Base-by-base conservation (phyloP, 306 rosid genomes). In the Comarum palustre region DNA sequence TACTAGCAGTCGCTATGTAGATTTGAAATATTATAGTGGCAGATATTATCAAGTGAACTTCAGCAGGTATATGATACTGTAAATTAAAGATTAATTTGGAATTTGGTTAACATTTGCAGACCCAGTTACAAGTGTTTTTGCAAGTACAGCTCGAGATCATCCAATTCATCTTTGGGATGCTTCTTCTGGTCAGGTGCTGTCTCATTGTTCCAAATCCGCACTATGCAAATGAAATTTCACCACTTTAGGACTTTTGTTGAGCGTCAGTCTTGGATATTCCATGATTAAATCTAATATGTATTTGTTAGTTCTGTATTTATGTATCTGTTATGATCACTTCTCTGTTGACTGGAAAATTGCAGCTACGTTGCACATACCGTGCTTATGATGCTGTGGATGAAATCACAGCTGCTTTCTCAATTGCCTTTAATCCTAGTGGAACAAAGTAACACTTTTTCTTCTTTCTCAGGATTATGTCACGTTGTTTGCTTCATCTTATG, bases 141-240 rank as follows among this genome's bases (percentile, higher is more conserved):
- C 97, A 1, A 94, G 86, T 48, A 86, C 98, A 6, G 83, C 96
- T 52, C 92, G 91, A 1, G 96, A 91, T 70, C 98, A 91, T 89
- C 98, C 98, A 0, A 94, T 94, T 82, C 98, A 94, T 89, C 86
- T 94, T 50, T 94, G 97, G 98, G 98, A 94, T 88, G 97, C 96
- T 73, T 68, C 87, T 16, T 84, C 96, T 8, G 98, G 96, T 73
- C 87, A 91, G 96, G 98, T 94, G 79, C 74, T 67, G 52, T 63
- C 25, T 68, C 22, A 31, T 60, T 25, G 48, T 66, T 46, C 46
- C 55, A 54, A 25, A 13, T 25, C 42, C 41, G 20, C 39, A 16
- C 69, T 68, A 10, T 76, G 38, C 72, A 10, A 14, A 17, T 25
- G 27, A 52, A 36, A 50, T 45, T 43, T 25, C 39, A 24, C 32